Evolutionary conservation across 768 basidiomycete genomes (phyloP).

Genomic region (Sarcodon aspratus): DNA sequence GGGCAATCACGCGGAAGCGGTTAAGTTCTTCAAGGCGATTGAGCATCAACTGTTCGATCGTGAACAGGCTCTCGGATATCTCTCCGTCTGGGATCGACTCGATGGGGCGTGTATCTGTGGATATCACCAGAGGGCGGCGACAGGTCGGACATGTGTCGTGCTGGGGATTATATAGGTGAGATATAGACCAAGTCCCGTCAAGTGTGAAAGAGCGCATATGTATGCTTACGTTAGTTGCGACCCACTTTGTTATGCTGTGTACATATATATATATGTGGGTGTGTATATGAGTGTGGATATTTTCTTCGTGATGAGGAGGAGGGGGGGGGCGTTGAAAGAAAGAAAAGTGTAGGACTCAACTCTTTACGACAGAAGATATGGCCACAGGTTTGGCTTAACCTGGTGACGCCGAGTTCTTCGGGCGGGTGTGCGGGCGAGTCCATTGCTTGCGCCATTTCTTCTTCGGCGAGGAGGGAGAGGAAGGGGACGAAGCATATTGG

Average conservation of each 20-base stretch:
- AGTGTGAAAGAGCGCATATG: not conserved
- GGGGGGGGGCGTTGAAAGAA: not conserved
- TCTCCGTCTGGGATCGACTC: not conserved
- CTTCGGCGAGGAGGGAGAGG: constrained; percentile 58
- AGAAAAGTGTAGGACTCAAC: constrained; percentile 28
- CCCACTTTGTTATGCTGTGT: constrained; percentile 53
- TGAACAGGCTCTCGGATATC: not conserved
- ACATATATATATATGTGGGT: constrained; percentile 9
- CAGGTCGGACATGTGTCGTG: constrained; percentile 16
- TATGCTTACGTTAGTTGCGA: constrained; percentile 39
- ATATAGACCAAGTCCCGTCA: too few relatives aligned
- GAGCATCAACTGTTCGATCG: not conserved
- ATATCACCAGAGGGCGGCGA: constrained; percentile 10
- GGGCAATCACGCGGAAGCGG: not conserved
- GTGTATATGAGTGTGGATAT: not conserved
- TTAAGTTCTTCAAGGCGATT: constrained; percentile 2
- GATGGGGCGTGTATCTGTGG: not conserved
- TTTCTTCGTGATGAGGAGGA: not conserved
- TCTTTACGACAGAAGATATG: constrained; percentile 80
- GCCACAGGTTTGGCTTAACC: constrained; percentile 27
- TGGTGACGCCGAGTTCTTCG: constrained; percentile 65
- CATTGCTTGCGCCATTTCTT: constrained; percentile 64
- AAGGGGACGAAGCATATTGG: constrained; percentile 68
- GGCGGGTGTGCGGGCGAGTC: constrained; percentile 65
- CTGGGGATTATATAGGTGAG: constrained; percentile 6